A percentile compares a stretch with the other conserved stretches of the same genome.
Evolutionary conservation across 345 rosid genomes (phyloP).

Genomic region (Gossypium arboreum): DNA sequence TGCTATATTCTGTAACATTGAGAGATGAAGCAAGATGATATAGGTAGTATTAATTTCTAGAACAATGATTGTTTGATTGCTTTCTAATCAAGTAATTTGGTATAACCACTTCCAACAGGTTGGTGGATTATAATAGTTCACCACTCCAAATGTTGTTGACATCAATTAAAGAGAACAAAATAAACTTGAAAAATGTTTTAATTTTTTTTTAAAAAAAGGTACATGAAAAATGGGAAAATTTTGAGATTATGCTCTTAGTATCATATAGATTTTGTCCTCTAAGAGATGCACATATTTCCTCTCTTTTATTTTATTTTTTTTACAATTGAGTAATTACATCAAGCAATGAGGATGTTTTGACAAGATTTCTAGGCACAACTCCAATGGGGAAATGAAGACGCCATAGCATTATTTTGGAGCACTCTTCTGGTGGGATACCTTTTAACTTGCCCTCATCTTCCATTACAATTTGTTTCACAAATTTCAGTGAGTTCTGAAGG

Average conservation of each 20-base stretch:
- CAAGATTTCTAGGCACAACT: background rate
- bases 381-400: constrained; percentile 45
- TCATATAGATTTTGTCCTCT: background rate
- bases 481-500: constrained; percentile 69
- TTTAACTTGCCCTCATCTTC: constrained; percentile 79
- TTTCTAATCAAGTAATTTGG: constrained; percentile 7
- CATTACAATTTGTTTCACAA: constrained; percentile 71
- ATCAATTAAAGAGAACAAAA: background rate
- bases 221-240: background rate
- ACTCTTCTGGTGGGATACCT: constrained; percentile 65
- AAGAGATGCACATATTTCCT: background rate
- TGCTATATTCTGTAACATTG: too few relatives aligned
- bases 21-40: too few relatives aligned
- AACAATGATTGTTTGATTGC: background rate
- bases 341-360: background rate
- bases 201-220: background rate
- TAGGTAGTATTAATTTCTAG: background rate
- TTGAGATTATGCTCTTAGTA: background rate
- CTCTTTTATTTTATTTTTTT: background rate
- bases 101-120: constrained; percentile 2
- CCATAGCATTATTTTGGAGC: constrained; percentile 92
- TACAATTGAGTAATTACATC: constrained; percentile 6
- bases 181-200: background rate
- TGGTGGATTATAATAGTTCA: background rate
- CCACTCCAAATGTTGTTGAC: background rate